phyloP scores from a whole-genome alignment of 192 early-diverging fungal genomes.

The Mortierella claussenii region DNA sequence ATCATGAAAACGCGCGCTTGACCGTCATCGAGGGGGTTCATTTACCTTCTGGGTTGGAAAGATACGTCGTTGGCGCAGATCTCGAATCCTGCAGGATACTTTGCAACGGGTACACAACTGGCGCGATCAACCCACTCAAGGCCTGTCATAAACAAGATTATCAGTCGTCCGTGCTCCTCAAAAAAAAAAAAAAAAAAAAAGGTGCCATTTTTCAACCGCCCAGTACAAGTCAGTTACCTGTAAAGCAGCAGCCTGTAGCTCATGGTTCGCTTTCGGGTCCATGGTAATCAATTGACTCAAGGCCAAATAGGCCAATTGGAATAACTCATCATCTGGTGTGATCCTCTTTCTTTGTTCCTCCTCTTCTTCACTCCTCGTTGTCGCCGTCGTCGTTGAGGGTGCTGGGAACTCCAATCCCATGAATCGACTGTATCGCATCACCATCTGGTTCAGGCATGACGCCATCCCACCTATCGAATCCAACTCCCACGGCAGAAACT shows the following conservation, averaged over 20 bases:
- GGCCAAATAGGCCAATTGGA: conserved; percentile 23
- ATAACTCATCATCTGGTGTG: conserved; percentile 40
- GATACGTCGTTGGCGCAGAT: conserved; percentile 2
- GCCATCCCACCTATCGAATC: conserved; percentile 26
- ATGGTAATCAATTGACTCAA: conserved; percentile 26
- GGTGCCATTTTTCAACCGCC: no score
- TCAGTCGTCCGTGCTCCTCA: no score
- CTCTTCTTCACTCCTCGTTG: not conserved
- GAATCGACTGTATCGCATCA: conserved; percentile 10
- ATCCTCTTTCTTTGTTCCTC: conserved; percentile 18
- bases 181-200: no score
- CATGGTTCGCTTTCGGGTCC: conserved; percentile 18
- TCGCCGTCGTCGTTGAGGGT: not conserved
- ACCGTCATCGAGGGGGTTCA: not conserved
- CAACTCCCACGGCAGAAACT: conserved; percentile 28
- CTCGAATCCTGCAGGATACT: conserved; percentile 27
- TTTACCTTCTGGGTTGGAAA: conserved; percentile 21
- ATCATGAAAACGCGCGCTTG: not conserved
- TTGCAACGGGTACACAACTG: conserved; percentile 32
- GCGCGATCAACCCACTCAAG: conserved; percentile 20
- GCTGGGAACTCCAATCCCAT: conserved; percentile 29
- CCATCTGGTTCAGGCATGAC: conserved; percentile 23
- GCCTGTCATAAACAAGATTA: no score
- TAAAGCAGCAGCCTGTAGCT: conserved; percentile 12
- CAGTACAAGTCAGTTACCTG: not conserved